Evolutionary conservation across 306 rosid species (phyloP).

Genomic region (Nissolia schottii): DNA sequence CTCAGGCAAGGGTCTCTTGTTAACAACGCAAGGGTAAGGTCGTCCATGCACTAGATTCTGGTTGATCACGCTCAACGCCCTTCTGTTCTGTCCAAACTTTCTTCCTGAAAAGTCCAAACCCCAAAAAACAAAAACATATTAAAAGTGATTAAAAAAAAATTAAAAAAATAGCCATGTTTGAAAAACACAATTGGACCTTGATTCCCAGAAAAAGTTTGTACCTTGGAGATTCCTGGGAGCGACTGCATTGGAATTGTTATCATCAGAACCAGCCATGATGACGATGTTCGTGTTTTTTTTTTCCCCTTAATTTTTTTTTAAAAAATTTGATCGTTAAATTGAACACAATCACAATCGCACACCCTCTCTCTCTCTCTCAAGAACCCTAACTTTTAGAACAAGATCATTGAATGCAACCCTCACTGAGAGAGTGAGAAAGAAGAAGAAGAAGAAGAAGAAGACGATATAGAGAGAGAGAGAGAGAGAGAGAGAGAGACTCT

Average conservation of each 20-base stretch:
- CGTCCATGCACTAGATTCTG: constrained; percentile 43
- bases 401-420: not conserved
- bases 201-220: constrained; percentile 1
- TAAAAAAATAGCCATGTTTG: not conserved
- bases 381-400: not conserved
- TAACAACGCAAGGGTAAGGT: constrained; percentile 57
- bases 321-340: constrained; percentile 5
- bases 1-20: constrained; percentile 54
- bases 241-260: constrained; percentile 42
- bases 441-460: not conserved
- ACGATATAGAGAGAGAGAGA: not conserved
- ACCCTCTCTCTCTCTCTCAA: not conserved
- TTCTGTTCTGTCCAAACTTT: constrained; percentile 47
- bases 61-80: constrained; percentile 53
- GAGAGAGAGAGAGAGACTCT: not conserved
- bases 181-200: not conserved
- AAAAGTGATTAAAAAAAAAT: not conserved
- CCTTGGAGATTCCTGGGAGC: constrained; percentile 50
- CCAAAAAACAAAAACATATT: not conserved
- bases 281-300: no score
- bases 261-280: constrained; percentile 55
- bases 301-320: not conserved
- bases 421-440: not conserved
- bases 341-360: not conserved
- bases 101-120: constrained; percentile 23